These are phyloP conservation scores for Musa schizocarpa DNA, from an alignment of 176 grass and related monocot species.

Conservation along the genomic window DNA sequence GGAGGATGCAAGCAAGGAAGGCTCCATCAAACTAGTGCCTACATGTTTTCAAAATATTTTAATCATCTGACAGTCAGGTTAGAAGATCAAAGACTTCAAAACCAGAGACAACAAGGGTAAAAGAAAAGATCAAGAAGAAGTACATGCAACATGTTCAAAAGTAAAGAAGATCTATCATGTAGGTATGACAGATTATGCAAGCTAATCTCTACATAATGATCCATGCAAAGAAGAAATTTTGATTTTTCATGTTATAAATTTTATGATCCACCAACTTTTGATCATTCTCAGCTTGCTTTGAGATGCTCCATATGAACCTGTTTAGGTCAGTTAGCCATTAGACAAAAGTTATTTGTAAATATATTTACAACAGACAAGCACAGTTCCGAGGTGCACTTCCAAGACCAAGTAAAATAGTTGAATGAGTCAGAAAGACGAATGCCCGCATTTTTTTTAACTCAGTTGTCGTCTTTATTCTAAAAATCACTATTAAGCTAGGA, in stretches of 20 bases:
- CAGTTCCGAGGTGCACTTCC: neutral
- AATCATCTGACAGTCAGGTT: neutral
- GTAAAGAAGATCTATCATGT: too few relatives aligned
- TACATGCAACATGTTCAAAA: neutral
- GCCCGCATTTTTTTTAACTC: neutral
- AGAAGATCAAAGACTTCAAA: neutral
- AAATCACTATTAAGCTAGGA: neutral
- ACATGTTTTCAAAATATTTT: neutral
- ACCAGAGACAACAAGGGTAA: neutral
- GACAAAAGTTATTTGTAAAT: neutral
- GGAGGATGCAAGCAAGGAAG: neutral
- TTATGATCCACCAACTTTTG: neutral
- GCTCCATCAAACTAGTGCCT: slow-evolving; percentile 21
- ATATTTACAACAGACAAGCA: neutral
- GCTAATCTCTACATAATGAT: too few relatives aligned
- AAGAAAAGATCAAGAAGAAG: neutral
- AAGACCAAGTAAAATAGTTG: neutral
- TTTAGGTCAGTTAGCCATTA: neutral
- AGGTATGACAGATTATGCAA: too few relatives aligned
- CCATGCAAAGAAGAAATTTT: too few relatives aligned
- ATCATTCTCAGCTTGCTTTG: neutral
- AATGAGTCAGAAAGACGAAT: neutral
- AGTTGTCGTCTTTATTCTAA: neutral
- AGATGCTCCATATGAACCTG: neutral
- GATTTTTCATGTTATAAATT: neutral